Evolutionary conservation across 1,284 basidiomycete genomes (phyloP).

Genomic region (Pascua sp.): DNA sequence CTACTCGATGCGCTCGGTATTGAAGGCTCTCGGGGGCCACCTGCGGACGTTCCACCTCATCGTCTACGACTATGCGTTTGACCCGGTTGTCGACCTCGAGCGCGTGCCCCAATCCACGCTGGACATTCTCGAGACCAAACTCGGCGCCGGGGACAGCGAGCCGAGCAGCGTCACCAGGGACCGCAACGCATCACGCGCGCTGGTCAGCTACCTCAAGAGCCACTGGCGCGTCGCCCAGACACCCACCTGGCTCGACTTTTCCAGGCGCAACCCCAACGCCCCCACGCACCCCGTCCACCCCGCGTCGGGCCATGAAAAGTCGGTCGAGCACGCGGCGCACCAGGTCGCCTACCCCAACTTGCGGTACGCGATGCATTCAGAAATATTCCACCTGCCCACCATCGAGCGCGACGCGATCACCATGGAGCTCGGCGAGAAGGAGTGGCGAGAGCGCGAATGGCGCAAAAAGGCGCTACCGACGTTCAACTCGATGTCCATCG

Average conservation of each 20-base stretch:
- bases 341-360: constrained; percentile 24
- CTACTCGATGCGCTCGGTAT: constrained; percentile 44
- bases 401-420: constrained; percentile 20
- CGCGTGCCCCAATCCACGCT: constrained; percentile 29
- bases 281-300: constrained; percentile 33
- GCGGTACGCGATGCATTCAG: constrained; percentile 39
- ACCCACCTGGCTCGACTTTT: constrained; percentile 43
- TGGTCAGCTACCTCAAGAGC: neutral
- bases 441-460: constrained; percentile 37
- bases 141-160: neutral
- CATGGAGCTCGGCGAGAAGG: constrained; percentile 23
- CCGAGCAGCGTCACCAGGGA: constrained; percentile 23
- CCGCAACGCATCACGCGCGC: neutral
- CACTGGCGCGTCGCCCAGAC: constrained; percentile 41
- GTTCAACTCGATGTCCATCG: constrained; percentile 49
- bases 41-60: constrained; percentile 41
- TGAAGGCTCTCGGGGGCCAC: constrained; percentile 34
- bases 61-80: constrained; percentile 38
- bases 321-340: constrained; percentile 10
- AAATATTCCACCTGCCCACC: constrained; percentile 42
- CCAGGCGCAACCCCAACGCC: constrained; percentile 26
- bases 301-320: constrained; percentile 2
- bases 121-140: constrained; percentile 17
- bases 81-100: constrained; percentile 20
- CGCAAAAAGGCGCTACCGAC: constrained; percentile 36